These are phyloP conservation scores for Sarcomyxa edulis DNA, from an alignment of 768 basidiomycete genomes.

Conservation along the genomic window DNA sequence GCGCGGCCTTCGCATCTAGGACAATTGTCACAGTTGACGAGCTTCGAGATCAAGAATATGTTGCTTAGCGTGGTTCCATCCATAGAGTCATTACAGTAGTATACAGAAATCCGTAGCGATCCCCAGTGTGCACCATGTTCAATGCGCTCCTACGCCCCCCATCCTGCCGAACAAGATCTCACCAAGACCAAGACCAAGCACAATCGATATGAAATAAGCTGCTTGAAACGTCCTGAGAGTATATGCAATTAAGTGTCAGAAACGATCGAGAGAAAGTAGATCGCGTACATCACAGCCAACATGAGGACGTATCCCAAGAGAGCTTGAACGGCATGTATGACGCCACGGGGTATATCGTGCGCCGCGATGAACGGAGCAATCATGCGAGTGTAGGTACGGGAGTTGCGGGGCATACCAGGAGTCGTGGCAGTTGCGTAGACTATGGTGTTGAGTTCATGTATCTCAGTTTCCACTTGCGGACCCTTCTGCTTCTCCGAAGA, in stretches of 20 bases:
- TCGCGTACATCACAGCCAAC: conserved; percentile 73
- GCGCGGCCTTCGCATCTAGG: no score
- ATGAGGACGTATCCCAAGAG: conserved; percentile 67
- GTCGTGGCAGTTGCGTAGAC: no score
- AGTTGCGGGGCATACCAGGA: no score
- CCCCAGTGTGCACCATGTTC: no score
- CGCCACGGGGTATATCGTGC: conserved; percentile 70
- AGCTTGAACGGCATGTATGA: conserved; percentile 57
- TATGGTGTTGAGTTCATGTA: no score
- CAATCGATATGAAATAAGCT: conserved; percentile 67
- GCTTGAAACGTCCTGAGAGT: conserved; percentile 79
- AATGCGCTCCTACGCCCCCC: conserved; percentile 18
- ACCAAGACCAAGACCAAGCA: conserved; percentile 68
- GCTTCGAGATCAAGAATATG: no score
- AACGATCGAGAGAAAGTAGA: not conserved
- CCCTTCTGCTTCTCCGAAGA: no score
- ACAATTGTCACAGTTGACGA: no score
- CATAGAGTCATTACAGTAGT: no score
- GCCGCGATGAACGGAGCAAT: conserved; percentile 59
- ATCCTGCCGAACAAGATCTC: conserved; percentile 68
- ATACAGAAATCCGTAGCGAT: no score
- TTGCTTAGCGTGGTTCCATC: no score
- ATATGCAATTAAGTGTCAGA: conserved; percentile 3
- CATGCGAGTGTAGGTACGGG: conserved; percentile 30
- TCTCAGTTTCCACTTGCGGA: no score